Evolutionary conservation across 768 basidiomycete genomes (phyloP).

Genomic region (Boletellus ananiceps): DNA sequence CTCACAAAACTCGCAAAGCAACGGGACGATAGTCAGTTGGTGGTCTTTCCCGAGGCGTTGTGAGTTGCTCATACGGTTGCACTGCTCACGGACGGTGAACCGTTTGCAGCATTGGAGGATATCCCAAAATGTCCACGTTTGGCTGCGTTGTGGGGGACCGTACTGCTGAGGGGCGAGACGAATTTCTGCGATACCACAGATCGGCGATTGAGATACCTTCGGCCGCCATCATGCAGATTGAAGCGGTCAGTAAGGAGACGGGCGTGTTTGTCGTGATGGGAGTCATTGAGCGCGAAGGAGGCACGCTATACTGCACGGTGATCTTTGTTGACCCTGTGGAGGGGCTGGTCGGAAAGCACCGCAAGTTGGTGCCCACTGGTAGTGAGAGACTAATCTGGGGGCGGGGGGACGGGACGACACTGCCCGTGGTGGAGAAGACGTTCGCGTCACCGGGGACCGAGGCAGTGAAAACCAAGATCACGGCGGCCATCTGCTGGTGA

Average conservation of each 20-base stretch:
- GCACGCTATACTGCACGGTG: conserved; percentile 58
- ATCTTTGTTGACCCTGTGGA: conserved; percentile 50
- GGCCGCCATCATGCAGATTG: conserved; percentile 42
- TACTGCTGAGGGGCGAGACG: conserved; percentile 48
- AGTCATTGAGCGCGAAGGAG: conserved; percentile 53
- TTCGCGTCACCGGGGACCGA: conserved; percentile 30
- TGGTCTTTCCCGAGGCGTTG: conserved; percentile 59
- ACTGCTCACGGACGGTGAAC: background rate
- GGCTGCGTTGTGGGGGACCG: conserved; percentile 46
- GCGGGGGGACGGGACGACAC: conserved; percentile 49
- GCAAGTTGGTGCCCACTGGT: conserved; percentile 62
- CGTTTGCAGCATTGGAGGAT: conserved; percentile 47
- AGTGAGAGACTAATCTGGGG: conserved; percentile 61
- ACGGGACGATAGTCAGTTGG: conserved; percentile 44
- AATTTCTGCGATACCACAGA: conserved; percentile 50
- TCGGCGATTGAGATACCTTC: conserved; percentile 58
- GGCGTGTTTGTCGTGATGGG: conserved; percentile 57
- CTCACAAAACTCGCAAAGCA: conserved; percentile 43
- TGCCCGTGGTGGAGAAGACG: conserved; percentile 43
- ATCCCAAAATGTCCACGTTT: conserved; percentile 51
- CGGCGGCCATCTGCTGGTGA: conserved; percentile 57
- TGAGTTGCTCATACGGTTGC: conserved; percentile 22
- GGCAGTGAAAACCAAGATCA: conserved; percentile 41
- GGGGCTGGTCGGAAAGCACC: conserved; percentile 57
- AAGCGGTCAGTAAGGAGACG: conserved; percentile 43